Evolutionary conservation across 352 stramenopile genomes (phyloP).

Genomic region (Globisporangium nodosum): DNA sequence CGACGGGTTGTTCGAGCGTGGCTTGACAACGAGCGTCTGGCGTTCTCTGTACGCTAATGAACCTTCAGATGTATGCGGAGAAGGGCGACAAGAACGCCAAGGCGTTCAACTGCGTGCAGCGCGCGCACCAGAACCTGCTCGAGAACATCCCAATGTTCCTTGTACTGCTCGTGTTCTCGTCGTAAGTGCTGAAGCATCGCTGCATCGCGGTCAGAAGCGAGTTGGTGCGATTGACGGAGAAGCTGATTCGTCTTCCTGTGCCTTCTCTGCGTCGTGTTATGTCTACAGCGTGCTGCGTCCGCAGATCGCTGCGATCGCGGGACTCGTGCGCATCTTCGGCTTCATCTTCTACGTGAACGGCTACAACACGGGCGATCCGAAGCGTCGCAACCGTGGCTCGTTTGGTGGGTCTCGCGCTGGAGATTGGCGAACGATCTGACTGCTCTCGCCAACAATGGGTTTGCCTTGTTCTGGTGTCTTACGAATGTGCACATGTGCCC

Average conservation of each 20-base stretch:
- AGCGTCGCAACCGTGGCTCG: constrained; percentile 48
- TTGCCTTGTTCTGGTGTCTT: neutral
- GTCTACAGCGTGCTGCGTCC: constrained; percentile 51
- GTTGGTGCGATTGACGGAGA: too few relatives aligned
- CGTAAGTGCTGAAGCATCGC: neutral
- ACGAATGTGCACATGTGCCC: neutral
- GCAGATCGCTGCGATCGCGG: constrained; percentile 46
- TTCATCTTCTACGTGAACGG: constrained; percentile 66
- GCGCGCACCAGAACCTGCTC: constrained; percentile 88
- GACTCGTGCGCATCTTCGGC: constrained; percentile 43
- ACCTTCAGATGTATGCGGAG: constrained; percentile 79
- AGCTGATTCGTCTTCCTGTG: neutral
- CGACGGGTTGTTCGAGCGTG: neutral
- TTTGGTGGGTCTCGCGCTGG: constrained; percentile 38
- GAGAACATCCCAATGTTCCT: constrained; percentile 11
- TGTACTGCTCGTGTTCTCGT: neutral
- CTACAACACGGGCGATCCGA: constrained; percentile 55
- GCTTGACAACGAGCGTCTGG: neutral
- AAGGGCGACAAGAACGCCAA: constrained; percentile 85
- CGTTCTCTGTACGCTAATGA: neutral
- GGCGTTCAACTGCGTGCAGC: constrained; percentile 22
- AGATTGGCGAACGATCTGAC: neutral
- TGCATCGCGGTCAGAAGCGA: neutral
- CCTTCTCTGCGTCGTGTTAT: neutral
- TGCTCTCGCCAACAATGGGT: neutral